Base-by-base conservation (phyloP, 495 filamentous ascomycete genomes). In the Venustampulla echinocandica region DNA sequence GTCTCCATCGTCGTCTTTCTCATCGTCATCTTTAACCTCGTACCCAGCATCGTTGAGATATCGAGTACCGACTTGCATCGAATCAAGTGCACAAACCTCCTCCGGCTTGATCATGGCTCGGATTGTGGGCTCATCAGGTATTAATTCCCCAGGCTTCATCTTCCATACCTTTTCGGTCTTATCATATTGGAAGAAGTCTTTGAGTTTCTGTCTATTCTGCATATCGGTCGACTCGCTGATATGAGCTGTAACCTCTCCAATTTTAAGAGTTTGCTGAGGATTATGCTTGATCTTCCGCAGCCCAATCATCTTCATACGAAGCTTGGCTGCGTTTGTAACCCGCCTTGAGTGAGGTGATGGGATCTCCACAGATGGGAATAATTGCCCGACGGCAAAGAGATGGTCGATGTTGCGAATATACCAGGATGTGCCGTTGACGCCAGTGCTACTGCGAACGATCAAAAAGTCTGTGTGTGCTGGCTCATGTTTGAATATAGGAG, bases 161-260 rank as follows among this genome's bases (percentile, higher is more conserved):
- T 81, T 76, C 93, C 92, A 97, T 19, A 86, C 80, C 47, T 86
- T 86, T 35, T 75, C 76, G 10, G 85, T 80, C 61, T 88, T 92
- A 54, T 87, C 78, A 56, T 95, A 95, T 10, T 73, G 66, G 44
- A 99, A 81, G 62, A 97, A 97, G 57, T 99, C 92, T 56, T 95
- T 92, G 67, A 99, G 80, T 60, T 97, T 96, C 56, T 90, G 85
- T 3, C 92, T 78, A 52, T 95, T 95, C 54, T 95, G 89, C 56
- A 94, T 88, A 57, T 99, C 92, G 19, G 81, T 85, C 10, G 86
- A 88, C 36, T 89, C 88, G 5, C 84, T 82, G 28, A 97, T 85
- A 56, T 99, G 92, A 30, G 76, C 76, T 2, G 87, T 90, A 33
- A 99, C 84, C 49, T 90, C 85, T 44, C 71, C 74, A 14, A 94